Conservation (phyloP, 106 monocot species). For the Acorus gramineus region DNA sequence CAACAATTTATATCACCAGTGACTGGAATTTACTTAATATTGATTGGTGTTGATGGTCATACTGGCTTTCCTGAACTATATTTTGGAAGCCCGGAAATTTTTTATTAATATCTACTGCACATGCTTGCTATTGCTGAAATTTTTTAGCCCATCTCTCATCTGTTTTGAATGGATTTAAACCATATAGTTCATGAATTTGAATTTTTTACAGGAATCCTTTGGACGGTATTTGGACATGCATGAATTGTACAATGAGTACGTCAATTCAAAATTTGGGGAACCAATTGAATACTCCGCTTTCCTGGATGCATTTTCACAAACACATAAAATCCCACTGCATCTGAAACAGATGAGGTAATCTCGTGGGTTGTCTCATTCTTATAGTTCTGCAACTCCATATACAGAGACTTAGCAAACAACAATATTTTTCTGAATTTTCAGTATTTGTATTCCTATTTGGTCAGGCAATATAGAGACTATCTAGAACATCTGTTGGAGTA, state of each 20-base stretch:
- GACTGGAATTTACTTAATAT: too few relatives aligned
- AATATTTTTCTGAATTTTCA: background rate
- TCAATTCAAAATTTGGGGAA: constrained; percentile 93
- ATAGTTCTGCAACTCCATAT: too few relatives aligned
- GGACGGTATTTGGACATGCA: constrained; percentile 95
- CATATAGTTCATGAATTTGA: background rate
- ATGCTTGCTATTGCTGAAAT: background rate
- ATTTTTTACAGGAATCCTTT: constrained; percentile 61
- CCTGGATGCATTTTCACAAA: constrained; percentile 64
- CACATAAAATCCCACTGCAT: constrained; percentile 45
- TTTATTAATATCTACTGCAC: too few relatives aligned
- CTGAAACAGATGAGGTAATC: constrained; percentile 68
- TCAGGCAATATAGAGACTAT: constrained; percentile 83
- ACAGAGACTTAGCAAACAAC: background rate
- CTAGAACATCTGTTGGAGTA: constrained; percentile 80
- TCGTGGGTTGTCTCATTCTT: too few relatives aligned
- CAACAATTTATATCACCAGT: too few relatives aligned
- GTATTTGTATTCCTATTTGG: background rate
- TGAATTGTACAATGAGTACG: constrained; percentile 76
- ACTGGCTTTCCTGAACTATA: too few relatives aligned
- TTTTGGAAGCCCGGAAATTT: too few relatives aligned
- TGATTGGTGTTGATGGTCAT: too few relatives aligned
- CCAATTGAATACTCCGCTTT: constrained; percentile 70
- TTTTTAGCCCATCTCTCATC: background rate
- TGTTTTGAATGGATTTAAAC: background rate